phyloP scores from a whole-genome alignment of 768 basidiomycete species.

The Tremella mesenterica region DNA sequence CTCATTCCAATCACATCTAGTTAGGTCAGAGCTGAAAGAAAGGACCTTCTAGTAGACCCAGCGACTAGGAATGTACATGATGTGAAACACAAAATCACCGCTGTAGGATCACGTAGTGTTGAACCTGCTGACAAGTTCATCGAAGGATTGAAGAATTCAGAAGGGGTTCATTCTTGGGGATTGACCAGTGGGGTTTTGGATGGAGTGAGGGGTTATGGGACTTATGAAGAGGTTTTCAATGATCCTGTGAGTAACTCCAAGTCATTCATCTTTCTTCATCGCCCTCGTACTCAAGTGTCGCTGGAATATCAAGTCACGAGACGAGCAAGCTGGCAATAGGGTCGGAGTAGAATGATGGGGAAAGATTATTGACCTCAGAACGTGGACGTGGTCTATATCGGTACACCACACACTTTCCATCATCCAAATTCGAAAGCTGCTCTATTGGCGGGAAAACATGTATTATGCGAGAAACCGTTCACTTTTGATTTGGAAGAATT shows the following conservation, averaged over 20 bases:
- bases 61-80: conserved; percentile 48
- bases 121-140: conserved; percentile 67
- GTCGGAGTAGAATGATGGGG: too few species aligned
- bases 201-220: conserved; percentile 60
- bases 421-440: conserved; percentile 67
- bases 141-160: conserved; percentile 49
- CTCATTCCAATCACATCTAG: conserved; percentile 3
- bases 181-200: conserved; percentile 32
- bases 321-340: neutral
- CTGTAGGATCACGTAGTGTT: conserved; percentile 67
- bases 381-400: conserved; percentile 70
- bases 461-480: conserved; percentile 82
- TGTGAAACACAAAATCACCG: conserved; percentile 45
- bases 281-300: neutral
- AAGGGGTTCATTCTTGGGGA: conserved; percentile 19
- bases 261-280: conserved; percentile 1
- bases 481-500: conserved; percentile 70
- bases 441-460: conserved; percentile 69
- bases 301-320: neutral
- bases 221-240: conserved; percentile 64
- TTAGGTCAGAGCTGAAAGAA: neutral
- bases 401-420: conserved; percentile 78
- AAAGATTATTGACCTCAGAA: conserved; percentile 46
- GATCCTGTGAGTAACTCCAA: conserved; percentile 53
- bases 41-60: conserved; percentile 73